Evolutionary conservation across 371 early-diverging fungal species (phyloP).

Genomic region (Edhazardia aedis): DNA sequence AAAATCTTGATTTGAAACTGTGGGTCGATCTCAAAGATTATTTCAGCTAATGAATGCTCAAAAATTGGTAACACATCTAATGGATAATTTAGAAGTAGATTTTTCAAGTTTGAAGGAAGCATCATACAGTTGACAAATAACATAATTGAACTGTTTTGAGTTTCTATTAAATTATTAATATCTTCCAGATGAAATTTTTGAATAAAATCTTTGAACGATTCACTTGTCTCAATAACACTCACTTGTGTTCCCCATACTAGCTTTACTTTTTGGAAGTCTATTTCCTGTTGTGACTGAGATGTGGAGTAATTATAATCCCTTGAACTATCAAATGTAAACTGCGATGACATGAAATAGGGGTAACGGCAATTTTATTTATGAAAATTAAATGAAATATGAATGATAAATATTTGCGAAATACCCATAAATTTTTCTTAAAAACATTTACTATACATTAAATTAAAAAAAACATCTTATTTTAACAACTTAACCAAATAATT

Average conservation of each 20-base stretch:
- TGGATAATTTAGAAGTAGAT: constrained; percentile 73
- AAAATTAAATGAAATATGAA: no score
- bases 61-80: constrained; percentile 80
- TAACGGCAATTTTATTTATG: no score
- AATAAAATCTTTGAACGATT: constrained; percentile 68
- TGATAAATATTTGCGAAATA: no score
- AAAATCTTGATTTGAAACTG: constrained; percentile 45
- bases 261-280: constrained; percentile 38
- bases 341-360: no score
- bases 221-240: constrained; percentile 65
- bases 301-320: no score
- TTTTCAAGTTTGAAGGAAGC: constrained; percentile 6
- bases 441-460: no score
- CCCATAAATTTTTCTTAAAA: no score
- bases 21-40: constrained; percentile 54
- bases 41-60: constrained; percentile 64
- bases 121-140: not conserved
- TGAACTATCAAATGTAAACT: no score
- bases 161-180: constrained; percentile 47
- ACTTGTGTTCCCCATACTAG: constrained; percentile 92
- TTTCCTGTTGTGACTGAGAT: constrained; percentile 18
- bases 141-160: not conserved
- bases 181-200: constrained; percentile 52
- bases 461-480: no score
- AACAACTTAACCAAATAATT: no score